A percentile compares a stretch with the other conserved stretches of the same genome.
Evolutionary conservation across 1,284 basidiomycete genomes (phyloP).

Genomic region (Ustilago crameri): DNA sequence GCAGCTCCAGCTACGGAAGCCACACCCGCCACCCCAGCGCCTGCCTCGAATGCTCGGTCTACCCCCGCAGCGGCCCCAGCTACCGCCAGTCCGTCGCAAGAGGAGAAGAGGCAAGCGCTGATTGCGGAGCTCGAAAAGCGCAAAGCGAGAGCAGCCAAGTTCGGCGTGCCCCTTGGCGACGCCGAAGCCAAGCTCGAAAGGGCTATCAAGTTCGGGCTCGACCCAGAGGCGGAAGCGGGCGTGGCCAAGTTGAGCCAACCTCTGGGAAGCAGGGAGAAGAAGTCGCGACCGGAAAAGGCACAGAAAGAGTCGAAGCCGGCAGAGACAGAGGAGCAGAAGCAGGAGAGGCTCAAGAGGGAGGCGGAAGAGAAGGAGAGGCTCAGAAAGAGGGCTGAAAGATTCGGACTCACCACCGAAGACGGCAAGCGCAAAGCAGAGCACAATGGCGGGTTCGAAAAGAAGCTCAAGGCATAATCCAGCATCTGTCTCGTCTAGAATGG

Average conservation of each 20-base stretch:
- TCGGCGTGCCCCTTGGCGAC: slow-evolving; percentile 58
- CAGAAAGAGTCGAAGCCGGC: not conserved
- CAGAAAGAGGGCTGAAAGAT: slow-evolving; percentile 55
- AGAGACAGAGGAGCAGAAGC: slow-evolving; percentile 45
- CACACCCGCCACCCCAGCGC: slow-evolving; percentile 2
- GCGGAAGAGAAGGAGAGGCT: slow-evolving; percentile 51
- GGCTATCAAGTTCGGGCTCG: slow-evolving; percentile 62
- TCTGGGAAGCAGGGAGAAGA: slow-evolving; percentile 15
- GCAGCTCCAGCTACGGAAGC: slow-evolving; percentile 12
- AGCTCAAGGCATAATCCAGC: slow-evolving; percentile 10
- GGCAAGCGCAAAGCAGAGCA: slow-evolving; percentile 39
- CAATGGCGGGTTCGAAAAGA: slow-evolving; percentile 11
- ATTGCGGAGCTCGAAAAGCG: slow-evolving; percentile 64
- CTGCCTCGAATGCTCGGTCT: no score
- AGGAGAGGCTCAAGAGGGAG: slow-evolving; percentile 17
- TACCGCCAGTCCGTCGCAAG: slow-evolving; percentile 30
- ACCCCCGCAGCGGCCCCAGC: no score
- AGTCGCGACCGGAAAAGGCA: no score
- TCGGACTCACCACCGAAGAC: slow-evolving; percentile 28
- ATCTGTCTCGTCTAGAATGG: no score
- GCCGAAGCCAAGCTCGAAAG: slow-evolving; percentile 59
- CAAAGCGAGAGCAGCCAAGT: slow-evolving; percentile 59
- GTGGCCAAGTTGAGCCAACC: slow-evolving; percentile 31
- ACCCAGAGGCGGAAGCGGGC: slow-evolving; percentile 25
- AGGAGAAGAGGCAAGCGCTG: slow-evolving; percentile 41